A percentile compares a stretch with the other conserved stretches of the same genome.
phyloP scores from a whole-genome alignment of 768 basidiomycete species.

The Nevesoporus exiguus region DNA sequence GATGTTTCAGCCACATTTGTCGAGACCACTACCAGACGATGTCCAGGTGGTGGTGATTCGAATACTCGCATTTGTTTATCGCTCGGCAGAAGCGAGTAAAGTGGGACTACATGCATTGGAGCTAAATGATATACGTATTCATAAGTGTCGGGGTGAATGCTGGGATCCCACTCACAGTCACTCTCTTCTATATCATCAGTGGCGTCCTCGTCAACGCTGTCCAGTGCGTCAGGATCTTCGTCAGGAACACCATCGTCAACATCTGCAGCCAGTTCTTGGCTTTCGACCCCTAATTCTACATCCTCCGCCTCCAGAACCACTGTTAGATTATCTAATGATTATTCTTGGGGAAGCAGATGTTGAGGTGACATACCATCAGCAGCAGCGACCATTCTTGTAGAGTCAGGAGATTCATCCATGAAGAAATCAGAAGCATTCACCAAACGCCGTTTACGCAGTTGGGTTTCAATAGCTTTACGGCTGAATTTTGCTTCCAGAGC shows the following conservation, averaged over 20 bases:
- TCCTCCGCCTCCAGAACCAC: slow-evolving; percentile 83
- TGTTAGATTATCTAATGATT: slow-evolving; percentile 20
- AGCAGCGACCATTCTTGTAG: slow-evolving; percentile 13
- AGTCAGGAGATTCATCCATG: slow-evolving; percentile 20
- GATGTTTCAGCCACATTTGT: slow-evolving; percentile 98
- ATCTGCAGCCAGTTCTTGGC: slow-evolving; percentile 60
- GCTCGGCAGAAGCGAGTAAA: slow-evolving; percentile 89
- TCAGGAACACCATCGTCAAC: slow-evolving; percentile 59
- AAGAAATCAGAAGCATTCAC: slow-evolving; percentile 29
- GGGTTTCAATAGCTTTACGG: slow-evolving; percentile 54
- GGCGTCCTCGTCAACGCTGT: slow-evolving; percentile 66
- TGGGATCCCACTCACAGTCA: slow-evolving; percentile 47
- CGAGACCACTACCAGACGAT: slow-evolving; percentile 87
- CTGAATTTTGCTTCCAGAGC: slow-evolving; percentile 80
- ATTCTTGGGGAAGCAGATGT: background rate
- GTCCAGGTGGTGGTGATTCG: slow-evolving; percentile 71
- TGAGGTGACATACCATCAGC: slow-evolving; percentile 15
- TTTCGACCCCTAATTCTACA: slow-evolving; percentile 57
- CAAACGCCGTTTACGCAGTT: slow-evolving; percentile 37
- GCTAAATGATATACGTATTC: slow-evolving; percentile 40
- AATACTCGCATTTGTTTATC: slow-evolving; percentile 97
- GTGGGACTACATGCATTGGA: slow-evolving; percentile 91
- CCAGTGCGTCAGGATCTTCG: slow-evolving; percentile 70
- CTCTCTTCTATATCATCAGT: slow-evolving; percentile 58
- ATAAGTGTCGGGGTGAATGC: slow-evolving; percentile 2